Evolutionary conservation across 305 asterid species (phyloP).

Genomic region (Fraxinus albicans): DNA sequence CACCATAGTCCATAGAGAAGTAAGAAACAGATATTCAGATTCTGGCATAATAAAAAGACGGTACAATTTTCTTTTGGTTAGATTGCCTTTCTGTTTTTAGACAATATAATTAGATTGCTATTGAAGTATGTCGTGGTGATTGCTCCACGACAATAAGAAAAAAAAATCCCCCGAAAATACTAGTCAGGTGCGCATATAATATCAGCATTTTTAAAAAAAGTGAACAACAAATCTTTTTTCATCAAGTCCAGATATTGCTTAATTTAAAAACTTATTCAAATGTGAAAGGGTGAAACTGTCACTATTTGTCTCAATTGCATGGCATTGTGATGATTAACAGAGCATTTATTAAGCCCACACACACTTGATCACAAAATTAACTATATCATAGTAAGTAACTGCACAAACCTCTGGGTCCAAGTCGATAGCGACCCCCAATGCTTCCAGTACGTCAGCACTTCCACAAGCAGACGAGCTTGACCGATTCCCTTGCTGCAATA

Average conservation of each 20-base stretch:
- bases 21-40: not conserved
- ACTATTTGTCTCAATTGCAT: not conserved
- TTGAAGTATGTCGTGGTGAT: not conserved
- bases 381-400: not conserved
- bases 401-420: slow-evolving; percentile 62
- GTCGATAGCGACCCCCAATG: slow-evolving; percentile 63
- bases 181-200: not conserved
- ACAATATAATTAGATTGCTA: not conserved
- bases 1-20: not conserved
- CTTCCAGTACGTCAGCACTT: slow-evolving; percentile 84
- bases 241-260: not conserved
- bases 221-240: not conserved
- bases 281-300: not conserved
- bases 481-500: slow-evolving; percentile 78
- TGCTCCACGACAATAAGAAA: not conserved
- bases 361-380: not conserved
- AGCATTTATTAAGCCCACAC: not conserved
- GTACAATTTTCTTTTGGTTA: not conserved
- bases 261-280: not conserved
- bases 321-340: not conserved
- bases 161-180: not conserved
- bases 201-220: not conserved
- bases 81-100: not conserved
- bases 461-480: slow-evolving; percentile 97
- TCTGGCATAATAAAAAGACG: not conserved